Evolutionary conservation across 176 grass and related monocot species (phyloP).

Genomic region (Pontederia crassipes): DNA sequence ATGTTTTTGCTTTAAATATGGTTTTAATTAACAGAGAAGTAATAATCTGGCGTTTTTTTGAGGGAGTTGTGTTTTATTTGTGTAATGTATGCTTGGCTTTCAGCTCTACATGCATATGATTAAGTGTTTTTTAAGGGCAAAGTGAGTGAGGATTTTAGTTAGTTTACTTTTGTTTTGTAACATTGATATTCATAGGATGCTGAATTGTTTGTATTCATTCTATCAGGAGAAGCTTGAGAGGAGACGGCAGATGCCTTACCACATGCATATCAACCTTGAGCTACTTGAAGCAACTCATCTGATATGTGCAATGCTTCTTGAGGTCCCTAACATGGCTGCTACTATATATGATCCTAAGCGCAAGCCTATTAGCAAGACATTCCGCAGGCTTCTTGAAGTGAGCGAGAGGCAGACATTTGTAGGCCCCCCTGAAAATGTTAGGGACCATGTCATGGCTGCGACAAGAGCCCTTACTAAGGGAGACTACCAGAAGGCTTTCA

Average conservation of each 20-base stretch:
- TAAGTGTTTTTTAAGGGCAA: too few relatives aligned
- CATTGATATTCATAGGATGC: too few relatives aligned
- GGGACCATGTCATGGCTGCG: conserved; percentile 88
- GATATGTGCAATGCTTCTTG: conserved; percentile 91
- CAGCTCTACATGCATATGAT: too few relatives aligned
- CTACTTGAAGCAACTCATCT: conserved; percentile 88
- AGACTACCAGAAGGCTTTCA: conserved; percentile 60
- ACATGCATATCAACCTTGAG: conserved; percentile 99
- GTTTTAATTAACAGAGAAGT: too few relatives aligned
- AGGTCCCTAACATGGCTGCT: conserved; percentile 84
- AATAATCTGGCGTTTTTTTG: too few relatives aligned
- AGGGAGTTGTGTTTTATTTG: too few relatives aligned
- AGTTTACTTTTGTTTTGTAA: not conserved
- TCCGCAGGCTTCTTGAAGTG: conserved; percentile 88
- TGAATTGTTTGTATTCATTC: conserved; percentile 8
- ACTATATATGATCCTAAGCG: conserved; percentile 50
- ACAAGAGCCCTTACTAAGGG: conserved; percentile 70
- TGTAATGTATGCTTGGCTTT: too few relatives aligned
- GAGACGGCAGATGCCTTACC: conserved; percentile 94
- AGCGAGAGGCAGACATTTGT: conserved; percentile 88
- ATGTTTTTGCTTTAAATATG: too few relatives aligned
- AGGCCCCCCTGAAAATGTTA: conserved; percentile 81
- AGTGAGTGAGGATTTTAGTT: not conserved
- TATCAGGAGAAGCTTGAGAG: conserved; percentile 89
- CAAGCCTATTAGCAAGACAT: conserved; percentile 71